Evolutionary conservation across 179 eudicot genomes (phyloP), one percentile per base, ranked within the genome.

Genomic region (Silene coronaria): DNA sequence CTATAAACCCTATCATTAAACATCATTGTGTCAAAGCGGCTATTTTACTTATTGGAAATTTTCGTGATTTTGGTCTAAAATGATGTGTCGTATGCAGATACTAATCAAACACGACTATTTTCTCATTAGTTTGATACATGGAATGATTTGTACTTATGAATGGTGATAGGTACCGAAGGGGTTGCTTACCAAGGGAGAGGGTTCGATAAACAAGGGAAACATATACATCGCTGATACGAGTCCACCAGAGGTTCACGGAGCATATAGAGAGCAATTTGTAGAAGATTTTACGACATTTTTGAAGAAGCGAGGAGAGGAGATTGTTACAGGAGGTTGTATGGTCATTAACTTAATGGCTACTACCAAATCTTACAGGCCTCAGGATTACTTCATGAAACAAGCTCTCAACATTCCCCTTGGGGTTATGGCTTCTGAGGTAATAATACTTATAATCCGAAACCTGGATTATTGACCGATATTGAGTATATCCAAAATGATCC

Each of bases 211-310:
- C 66, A 78, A 72, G 46, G 76, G 76, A 57, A 78, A 78, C 58
- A 34, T 72, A 66, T 78, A 78, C 76, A 78, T 78, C 7, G 28
- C 64, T 63, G 71, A 78, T 13, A 72, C 80, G 38, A 78, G 80
- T 57, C 71, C 80, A 2, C 72, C 76, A 3, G 80, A 36, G 12
- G 80, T 72, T 38, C 38, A 72, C 27, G 30, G 5, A 60, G 80
- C 80, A 23, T 78, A 78, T 14, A 68, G 67, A 53, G 66, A 55
- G 38, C 80, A 78, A 17, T 78, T 78, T 19, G 71, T 51, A 24
- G 72, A 71, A 48, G 80, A 78, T 66, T 78, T 72, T 46, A 13
- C 27, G 5, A 27, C 72, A n/a, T 78, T 78, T 71, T 55, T 78
- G 57, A 61, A 77, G 71, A 27, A 34, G 24, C 17, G 80, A 3